Evolutionary conservation across 2,329 filamentous ascomycete genomes (phyloP).

Genomic region (Aureobasidium lini): DNA sequence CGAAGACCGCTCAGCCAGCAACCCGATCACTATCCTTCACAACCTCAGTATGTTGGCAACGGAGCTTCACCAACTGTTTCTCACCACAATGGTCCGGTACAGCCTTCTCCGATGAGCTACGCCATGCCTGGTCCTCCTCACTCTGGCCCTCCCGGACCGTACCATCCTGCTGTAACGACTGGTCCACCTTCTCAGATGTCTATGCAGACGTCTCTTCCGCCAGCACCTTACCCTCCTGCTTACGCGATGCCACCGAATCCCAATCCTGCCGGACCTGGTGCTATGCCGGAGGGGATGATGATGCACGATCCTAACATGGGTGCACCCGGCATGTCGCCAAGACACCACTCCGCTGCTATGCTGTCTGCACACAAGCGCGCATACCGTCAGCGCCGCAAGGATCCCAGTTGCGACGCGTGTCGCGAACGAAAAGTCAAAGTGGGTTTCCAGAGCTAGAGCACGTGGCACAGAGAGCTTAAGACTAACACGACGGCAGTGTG

Average conservation of each 20-base stretch:
- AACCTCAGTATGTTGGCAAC: slow-evolving; percentile 5
- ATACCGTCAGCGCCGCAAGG: slow-evolving; percentile 89
- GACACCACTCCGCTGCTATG: slow-evolving; percentile 39
- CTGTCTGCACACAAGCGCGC: slow-evolving; percentile 79
- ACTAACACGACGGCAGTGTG: slow-evolving; percentile 52
- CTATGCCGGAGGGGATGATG: slow-evolving; percentile 11
- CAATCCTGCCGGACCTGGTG: neutral
- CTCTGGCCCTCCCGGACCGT: neutral
- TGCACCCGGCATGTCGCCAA: slow-evolving; percentile 30
- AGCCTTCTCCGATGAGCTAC: slow-evolving; percentile 9
- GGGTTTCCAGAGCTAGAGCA: slow-evolving; percentile 12
- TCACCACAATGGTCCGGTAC: slow-evolving; percentile 7
- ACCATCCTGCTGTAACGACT: neutral
- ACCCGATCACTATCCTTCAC: slow-evolving; percentile 6
- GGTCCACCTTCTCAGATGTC: slow-evolving; percentile 2
- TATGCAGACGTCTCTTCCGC: slow-evolving; percentile 3
- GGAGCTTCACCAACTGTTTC: slow-evolving; percentile 8
- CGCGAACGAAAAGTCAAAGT: slow-evolving; percentile 70
- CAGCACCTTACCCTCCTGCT: slow-evolving; percentile 9
- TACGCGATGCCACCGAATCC: slow-evolving; percentile 1
- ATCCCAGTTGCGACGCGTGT: slow-evolving; percentile 95
- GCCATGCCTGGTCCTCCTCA: slow-evolving; percentile 5
- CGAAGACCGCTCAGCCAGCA: slow-evolving; percentile 4
- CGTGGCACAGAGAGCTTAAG: neutral
- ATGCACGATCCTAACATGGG: slow-evolving; percentile 10